phyloP scores from a whole-genome alignment of 331 rosid species.

The Pyrus hybrid region DNA sequence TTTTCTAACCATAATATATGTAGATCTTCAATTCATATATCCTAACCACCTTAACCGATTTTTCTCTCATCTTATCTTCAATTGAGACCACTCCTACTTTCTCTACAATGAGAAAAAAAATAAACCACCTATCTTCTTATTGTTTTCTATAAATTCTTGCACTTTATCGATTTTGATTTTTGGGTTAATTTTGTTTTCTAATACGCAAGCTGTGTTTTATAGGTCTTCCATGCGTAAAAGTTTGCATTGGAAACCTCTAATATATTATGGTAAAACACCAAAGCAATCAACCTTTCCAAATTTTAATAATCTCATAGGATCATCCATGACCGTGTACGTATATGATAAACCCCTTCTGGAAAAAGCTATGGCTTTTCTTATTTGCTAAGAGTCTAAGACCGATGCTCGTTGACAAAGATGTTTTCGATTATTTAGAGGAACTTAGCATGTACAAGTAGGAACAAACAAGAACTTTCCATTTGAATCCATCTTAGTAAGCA shows the following conservation, averaged over 20 bases:
- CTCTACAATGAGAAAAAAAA: too few species aligned
- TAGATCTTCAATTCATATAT: too few species aligned
- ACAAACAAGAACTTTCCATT: not conserved
- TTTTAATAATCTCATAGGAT: not conserved
- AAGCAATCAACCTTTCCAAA: not conserved
- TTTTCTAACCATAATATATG: too few species aligned
- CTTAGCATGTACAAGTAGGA: not conserved
- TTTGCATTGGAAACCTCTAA: not conserved
- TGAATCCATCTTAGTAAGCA: not conserved
- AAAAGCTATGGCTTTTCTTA: not conserved
- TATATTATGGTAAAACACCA: not conserved
- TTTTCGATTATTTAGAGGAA: constrained; percentile 7
- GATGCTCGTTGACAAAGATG: not conserved
- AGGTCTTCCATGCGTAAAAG: not conserved
- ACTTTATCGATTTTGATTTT: not conserved
- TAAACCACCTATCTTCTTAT: not conserved
- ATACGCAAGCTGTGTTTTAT: not conserved
- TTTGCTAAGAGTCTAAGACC: not conserved
- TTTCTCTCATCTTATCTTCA: too few species aligned
- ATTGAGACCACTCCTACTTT: too few species aligned
- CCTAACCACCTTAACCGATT: too few species aligned
- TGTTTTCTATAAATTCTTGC: not conserved
- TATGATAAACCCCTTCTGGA: not conserved
- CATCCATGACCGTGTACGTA: not conserved
- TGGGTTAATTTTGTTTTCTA: too few species aligned